phyloP scores from a whole-genome alignment of 805 yeast genomes.

The Candida suzukii region DNA sequence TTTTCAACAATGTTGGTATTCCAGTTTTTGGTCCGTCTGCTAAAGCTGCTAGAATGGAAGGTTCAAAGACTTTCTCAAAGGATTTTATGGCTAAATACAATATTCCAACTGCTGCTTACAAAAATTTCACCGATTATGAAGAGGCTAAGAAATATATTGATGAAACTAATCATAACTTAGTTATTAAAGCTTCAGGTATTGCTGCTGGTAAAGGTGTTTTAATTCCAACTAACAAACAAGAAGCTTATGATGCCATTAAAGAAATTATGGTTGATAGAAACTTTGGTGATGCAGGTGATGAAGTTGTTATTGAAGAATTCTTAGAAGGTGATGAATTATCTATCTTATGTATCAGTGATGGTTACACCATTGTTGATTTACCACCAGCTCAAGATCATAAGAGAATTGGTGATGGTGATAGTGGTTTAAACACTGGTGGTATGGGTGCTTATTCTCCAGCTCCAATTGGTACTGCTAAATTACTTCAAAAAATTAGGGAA shows the following conservation, averaged over 20 bases:
- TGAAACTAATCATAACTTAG: conserved; percentile 65
- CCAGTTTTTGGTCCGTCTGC: conserved; percentile 96
- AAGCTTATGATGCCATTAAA: conserved; percentile 77
- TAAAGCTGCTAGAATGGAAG: conserved; percentile 91
- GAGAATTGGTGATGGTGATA: conserved; percentile 87
- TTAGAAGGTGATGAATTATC: conserved; percentile 96
- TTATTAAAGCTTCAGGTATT: conserved; percentile 93
- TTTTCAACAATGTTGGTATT: conserved; percentile 75
- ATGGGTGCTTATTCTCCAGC: conserved; percentile 99
- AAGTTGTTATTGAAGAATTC: conserved; percentile 91
- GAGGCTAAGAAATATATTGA: conserved; percentile 68
- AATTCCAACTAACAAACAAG: conserved; percentile 78
- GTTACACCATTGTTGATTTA: conserved; percentile 80
- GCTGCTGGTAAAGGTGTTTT: conserved; percentile 99
- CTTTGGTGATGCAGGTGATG: conserved; percentile 92
- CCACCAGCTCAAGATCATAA: conserved; percentile 99
- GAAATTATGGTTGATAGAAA: conserved; percentile 85
- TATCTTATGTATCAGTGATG: conserved; percentile 86
- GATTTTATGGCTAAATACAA: conserved; percentile 86
- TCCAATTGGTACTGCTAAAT: conserved; percentile 78
- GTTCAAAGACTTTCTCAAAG: conserved; percentile 91
- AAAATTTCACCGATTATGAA: conserved; percentile 71
- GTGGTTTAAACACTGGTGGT: conserved; percentile 97
- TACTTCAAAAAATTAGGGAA: conserved; percentile 63
- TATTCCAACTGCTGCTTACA: conserved; percentile 92